Base-by-base conservation (phyloP, 169 alveolate species). In the Neospora caninum region DNA sequence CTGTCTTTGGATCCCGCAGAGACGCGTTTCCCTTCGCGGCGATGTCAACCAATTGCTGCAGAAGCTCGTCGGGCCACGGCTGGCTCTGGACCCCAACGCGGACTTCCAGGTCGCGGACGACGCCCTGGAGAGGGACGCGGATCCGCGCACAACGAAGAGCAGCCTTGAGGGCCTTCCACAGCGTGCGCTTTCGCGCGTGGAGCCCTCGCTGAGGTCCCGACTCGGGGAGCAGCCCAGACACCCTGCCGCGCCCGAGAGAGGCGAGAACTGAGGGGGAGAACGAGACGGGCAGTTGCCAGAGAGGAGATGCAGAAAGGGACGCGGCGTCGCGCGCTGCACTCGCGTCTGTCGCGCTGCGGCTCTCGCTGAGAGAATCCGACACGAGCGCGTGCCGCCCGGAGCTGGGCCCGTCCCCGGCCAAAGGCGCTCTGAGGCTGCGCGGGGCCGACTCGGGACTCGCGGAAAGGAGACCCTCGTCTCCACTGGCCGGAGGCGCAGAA, bases 41-140 rank as follows among this genome's bases (percentile, higher is more conserved):
- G 27, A 78, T n/a, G 86, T n/a, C 45, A 10, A 78, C 20, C 29
- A 78, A 43, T 0, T 43, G 86, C 49, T 18, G 86, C 2, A 78
- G 86, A 20, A 78, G 42, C 45, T 13, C 86, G 45, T 78, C 86
- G 2, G 86, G 86, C 86, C 86, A 78, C 27, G 86, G 86, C 86
- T 78, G 43, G 7, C 45, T 10, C n/a, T 78, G 86, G 31, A 78
- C 43, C 7, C 86, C 86, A n/a, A 38, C 7, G 10, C n/a, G 86
- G 31, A 78, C 86, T n/a, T 78, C 86, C 39, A 78, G 31, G 45
- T 78, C 86, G 2, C 86, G 39, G 49, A 78, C 43, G 18, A 38
- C 27, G 27, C 86, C 86, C 27, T 78, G 45, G 45, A 78, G 86
- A n/a, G 45, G 86, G n/a, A 78, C 45, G 10, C 45, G 86, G 13